Evolutionary conservation across 108 stramenopile genomes (phyloP).

Genomic region (Licmophora abbreviata): DNA sequence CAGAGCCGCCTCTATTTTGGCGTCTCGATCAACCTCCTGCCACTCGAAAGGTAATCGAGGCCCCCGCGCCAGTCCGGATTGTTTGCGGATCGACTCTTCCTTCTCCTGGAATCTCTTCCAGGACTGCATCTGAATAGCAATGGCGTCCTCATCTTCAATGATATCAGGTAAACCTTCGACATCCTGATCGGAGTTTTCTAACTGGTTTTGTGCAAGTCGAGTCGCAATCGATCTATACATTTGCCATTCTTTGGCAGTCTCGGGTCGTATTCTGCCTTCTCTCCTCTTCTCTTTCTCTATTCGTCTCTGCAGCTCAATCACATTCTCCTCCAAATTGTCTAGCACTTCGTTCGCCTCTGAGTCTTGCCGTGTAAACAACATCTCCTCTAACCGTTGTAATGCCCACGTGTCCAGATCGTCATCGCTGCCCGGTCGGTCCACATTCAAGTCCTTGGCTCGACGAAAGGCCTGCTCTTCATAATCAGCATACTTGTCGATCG

Average conservation of each 20-base stretch:
- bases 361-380: slow-evolving; percentile 17
- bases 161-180: no score
- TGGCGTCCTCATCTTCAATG: slow-evolving; percentile 4
- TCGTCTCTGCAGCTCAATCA: slow-evolving; percentile 37
- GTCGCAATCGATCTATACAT: slow-evolving; percentile 42
- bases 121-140: slow-evolving; percentile 16
- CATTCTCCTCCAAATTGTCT: slow-evolving; percentile 46
- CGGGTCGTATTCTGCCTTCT: slow-evolving; percentile 30
- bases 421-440: not conserved
- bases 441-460: no score
- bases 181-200: not conserved
- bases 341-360: slow-evolving; percentile 13
- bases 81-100: slow-evolving; percentile 23
- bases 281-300: slow-evolving; percentile 37
- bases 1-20: slow-evolving; percentile 1
- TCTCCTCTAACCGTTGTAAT: slow-evolving; percentile 28
- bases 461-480: slow-evolving; percentile 12
- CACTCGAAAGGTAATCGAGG: slow-evolving; percentile 30
- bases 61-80: slow-evolving; percentile 22
- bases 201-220: slow-evolving; percentile 6
- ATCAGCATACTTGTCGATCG: slow-evolving; percentile 13
- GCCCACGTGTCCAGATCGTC: slow-evolving; percentile 30
- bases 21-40: slow-evolving; percentile 10
- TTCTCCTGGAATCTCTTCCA: slow-evolving; percentile 36
- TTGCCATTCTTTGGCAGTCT: slow-evolving; percentile 50